Evolutionary conservation across 345 rosid genomes (phyloP), one percentile per base, ranked within the genome.

Genomic region (Cardamine occulta): DNA sequence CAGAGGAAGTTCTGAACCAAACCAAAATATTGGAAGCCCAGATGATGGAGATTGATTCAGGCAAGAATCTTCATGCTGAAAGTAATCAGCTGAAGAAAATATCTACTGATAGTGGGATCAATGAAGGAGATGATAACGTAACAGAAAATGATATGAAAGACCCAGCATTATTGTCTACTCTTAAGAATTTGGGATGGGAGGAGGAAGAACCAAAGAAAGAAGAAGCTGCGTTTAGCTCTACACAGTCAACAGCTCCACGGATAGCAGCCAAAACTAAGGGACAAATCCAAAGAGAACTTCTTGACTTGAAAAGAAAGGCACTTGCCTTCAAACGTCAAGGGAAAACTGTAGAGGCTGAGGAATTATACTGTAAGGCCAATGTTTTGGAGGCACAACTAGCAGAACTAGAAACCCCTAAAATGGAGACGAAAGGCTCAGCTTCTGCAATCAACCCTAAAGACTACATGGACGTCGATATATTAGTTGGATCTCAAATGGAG

Each of bases 21-120:
- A 89, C 93, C 2, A 88, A 89, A 79, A 75, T 72, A 52, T 72
- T 93, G 54, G 96, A 91, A 83, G 85, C 75, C 52, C 78, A 89
- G 76, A 78, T 91, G 57, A 74, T 73, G 6, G 93, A 87, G 75
- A 76, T 84, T 73, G 97, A 89, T 35, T 81, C 83, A 62, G 73
- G 82, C 17, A 85, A 88, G 76, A 80, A 29, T 70, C 51, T 82
- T 66, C 53, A 31, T 58, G 42, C 74, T 64, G 83, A 84, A 26
- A 29, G 63, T 35, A 66, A 53, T 40, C 69, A 60, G 74, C 32
- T 23, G 7, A 76, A 69, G 42, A 80, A 76, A 55, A 52, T 56
- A 31, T 18, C 76, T 12, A 40, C 57, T 34, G 68, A 55, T 54
- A 79, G 65, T 69, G 60, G 74, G 19, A 71, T 57, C 17, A 80